phyloP scores from a whole-genome alignment of 176 grass and related monocot genomes.

The Rhynchospora pubera region DNA sequence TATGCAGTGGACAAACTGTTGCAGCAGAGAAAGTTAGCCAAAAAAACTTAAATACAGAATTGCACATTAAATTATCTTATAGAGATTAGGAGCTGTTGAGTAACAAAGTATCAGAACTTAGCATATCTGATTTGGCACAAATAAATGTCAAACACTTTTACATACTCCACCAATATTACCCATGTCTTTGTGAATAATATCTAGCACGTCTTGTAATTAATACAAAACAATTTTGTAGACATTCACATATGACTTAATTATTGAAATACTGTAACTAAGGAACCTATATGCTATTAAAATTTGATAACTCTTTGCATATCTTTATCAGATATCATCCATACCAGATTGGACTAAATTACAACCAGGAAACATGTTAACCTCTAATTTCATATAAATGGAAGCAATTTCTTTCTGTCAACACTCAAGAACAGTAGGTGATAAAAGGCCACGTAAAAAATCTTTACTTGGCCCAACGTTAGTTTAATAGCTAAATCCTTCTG shows the following conservation, averaged over 20 bases:
- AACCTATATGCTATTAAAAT: background rate
- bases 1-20: constrained; percentile 92
- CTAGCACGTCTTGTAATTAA: background rate
- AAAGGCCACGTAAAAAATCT: background rate
- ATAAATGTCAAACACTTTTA: background rate
- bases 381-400: background rate
- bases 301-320: background rate
- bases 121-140: background rate
- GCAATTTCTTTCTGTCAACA: background rate
- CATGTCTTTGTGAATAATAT: background rate
- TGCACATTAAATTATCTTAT: background rate
- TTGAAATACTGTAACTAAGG: background rate
- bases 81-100: background rate
- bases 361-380: background rate
- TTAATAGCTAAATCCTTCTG: background rate
- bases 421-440: background rate
- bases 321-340: background rate
- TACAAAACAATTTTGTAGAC: background rate
- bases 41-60: background rate
- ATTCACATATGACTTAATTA: background rate
- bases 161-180: background rate
- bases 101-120: background rate
- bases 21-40: background rate
- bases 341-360: background rate
- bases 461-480: background rate